These are phyloP conservation scores for Acacia acuminata DNA, from an alignment of 306 rosid species.

Conservation along the genomic window DNA sequence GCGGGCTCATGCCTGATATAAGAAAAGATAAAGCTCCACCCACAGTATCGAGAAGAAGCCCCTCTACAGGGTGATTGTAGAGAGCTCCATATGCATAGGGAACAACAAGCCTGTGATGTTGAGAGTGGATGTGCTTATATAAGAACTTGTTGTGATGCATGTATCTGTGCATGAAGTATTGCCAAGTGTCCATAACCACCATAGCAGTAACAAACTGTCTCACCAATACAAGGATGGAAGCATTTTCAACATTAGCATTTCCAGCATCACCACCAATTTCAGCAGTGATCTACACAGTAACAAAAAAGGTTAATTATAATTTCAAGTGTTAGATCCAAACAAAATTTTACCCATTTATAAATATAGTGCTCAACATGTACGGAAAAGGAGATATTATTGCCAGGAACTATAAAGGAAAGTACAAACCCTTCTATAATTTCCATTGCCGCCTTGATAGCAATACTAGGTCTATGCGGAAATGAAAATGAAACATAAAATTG, in stretches of 20 bases:
- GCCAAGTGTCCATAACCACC: constrained; percentile 96
- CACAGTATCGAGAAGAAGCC: constrained; percentile 88
- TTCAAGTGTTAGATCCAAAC: constrained; percentile 23
- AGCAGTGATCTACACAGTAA: constrained; percentile 64
- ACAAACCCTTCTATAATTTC: not conserved
- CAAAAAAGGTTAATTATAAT: constrained; percentile 23
- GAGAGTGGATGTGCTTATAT: constrained; percentile 93
- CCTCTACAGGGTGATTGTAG: constrained; percentile 95
- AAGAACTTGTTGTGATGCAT: constrained; percentile 96
- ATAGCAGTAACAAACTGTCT: constrained; percentile 81
- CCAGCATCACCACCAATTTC: constrained; percentile 52
- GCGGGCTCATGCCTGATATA: constrained; percentile 86
- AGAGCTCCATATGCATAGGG: constrained; percentile 94
- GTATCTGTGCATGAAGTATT: constrained; percentile 93
- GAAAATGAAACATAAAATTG: not conserved
- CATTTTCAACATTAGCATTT: constrained; percentile 29
- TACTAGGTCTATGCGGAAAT: not conserved
- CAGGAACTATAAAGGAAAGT: not conserved
- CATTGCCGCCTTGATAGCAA: not conserved
- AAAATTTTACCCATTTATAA: constrained; percentile 1
- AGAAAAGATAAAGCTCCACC: constrained; percentile 95
- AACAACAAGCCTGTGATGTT: constrained; percentile 85
- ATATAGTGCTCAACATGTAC: not conserved
- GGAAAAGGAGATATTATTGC: not conserved
- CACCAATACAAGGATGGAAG: constrained; percentile 53